Evolutionary conservation across 2,329 filamentous ascomycete species (phyloP), one percentile per base, ranked within the genome.

Genomic region (Aspergillus sp.): DNA sequence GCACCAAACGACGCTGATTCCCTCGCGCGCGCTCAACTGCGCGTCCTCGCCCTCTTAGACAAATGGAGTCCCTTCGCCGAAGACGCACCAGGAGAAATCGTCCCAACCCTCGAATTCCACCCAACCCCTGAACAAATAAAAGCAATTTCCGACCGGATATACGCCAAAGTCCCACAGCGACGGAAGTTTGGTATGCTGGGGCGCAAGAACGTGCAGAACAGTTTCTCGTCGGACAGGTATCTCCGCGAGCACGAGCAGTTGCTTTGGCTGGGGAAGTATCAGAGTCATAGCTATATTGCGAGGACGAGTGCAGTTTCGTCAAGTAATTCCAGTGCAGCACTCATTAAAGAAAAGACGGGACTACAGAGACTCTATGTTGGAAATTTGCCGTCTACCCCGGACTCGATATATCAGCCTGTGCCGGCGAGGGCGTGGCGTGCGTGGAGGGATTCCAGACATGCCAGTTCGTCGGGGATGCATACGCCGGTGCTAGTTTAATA

Each of bases 221-320:
- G 78, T 11, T 86, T 86, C 68, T 80, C 80, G 42, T 82, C 82
- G 3, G 80, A 84, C 42, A 76, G 83, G 0, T 86, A 86, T 63
- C 77, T 86, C 17, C 79, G 84, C 30, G 83, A 85, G 67, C 83
- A 86, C 66, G 83, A 86, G 65, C 83, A 86, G 65, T 82, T 81
- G 79, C 79, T 82, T 47, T 83, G 81, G 81, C 68, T 76, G 30
- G 73, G 73, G 40, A 76, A 76, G 58, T 65, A 61, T 42, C 60
- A 62, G 55, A 58, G 55, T 17, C 58, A 52, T 17, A 62, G 60
- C 41, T 62, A 58, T 17, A 48, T 62, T 8, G 53, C 58, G n/a
- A 52, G 58, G 8, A 30, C 8, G 3, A 55, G 52, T 7, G 54
- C 60, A 7, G 27, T 51, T 1, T 51, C 52, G 5, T 52, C 50